Evolutionary conservation across 306 rosid genomes (phyloP).

Genomic region (Glycine latifolia): DNA sequence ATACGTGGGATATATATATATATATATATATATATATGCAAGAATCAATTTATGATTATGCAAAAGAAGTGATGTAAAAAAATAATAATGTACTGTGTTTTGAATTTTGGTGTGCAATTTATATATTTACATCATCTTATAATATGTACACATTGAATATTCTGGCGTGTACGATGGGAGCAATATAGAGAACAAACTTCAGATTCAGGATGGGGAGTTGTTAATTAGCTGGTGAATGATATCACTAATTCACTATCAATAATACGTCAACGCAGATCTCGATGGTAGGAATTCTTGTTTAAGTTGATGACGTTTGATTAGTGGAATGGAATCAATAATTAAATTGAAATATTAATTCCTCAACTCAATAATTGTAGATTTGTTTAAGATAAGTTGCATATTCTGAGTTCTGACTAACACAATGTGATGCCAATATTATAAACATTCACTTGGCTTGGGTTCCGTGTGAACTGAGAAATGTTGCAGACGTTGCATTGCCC

Average conservation of each 20-base stretch:
- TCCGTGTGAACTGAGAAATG: slow-evolving; percentile 14
- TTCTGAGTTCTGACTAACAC: background rate
- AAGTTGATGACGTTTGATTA: slow-evolving; percentile 16
- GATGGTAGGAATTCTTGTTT: slow-evolving; percentile 17
- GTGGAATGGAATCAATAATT: slow-evolving; percentile 21
- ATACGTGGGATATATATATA: background rate
- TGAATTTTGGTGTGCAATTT: slow-evolving; percentile 14
- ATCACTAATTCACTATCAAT: background rate
- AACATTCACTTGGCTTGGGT: slow-evolving; percentile 3
- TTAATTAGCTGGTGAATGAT: slow-evolving; percentile 3
- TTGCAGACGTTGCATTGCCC: slow-evolving; percentile 25
- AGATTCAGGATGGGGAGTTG: slow-evolving; percentile 3
- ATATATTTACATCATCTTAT: slow-evolving; percentile 1
- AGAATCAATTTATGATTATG: background rate
- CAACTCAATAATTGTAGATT: slow-evolving; percentile 34
- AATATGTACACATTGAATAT: slow-evolving; percentile 31
- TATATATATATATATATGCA: background rate
- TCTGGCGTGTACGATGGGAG: slow-evolving; percentile 9
- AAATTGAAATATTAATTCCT: background rate
- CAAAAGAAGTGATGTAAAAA: background rate
- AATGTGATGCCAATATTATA: background rate
- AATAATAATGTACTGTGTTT: background rate
- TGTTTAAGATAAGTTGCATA: slow-evolving; percentile 28
- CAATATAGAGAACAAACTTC: background rate
- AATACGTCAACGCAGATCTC: slow-evolving; percentile 38